Conservation (phyloP, 75 land plant genomes). For the Cunninghamia lanceolata region DNA sequence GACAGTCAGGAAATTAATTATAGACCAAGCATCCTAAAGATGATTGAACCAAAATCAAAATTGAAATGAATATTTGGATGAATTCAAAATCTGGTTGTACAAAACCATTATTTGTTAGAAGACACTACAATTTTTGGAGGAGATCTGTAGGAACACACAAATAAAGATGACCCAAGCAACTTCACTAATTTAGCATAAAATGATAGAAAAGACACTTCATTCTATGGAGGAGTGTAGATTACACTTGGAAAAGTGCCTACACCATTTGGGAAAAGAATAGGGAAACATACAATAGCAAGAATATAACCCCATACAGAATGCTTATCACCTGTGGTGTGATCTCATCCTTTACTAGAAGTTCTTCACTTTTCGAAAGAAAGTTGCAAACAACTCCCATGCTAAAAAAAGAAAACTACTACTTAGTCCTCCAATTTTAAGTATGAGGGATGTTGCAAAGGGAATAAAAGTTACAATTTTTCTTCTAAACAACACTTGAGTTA, state of each 20-base stretch:
- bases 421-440: slow-evolving; percentile 81
- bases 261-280: slow-evolving; percentile 91
- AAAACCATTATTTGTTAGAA: too few species aligned
- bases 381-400: slow-evolving; percentile 89
- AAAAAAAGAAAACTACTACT: slow-evolving; percentile 86
- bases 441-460: slow-evolving; percentile 71
- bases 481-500: slow-evolving; percentile 92
- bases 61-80: too few species aligned
- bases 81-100: too few species aligned
- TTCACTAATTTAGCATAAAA: too few species aligned
- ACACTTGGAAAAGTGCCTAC: slow-evolving; percentile 91
- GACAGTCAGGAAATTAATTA: too few species aligned
- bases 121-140: too few species aligned
- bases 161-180: too few species aligned
- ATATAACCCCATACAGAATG: slow-evolving; percentile 73
- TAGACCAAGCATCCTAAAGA: too few species aligned
- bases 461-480: slow-evolving; percentile 67
- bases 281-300: slow-evolving; percentile 71
- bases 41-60: too few species aligned
- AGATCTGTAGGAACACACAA: too few species aligned
- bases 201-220: too few species aligned
- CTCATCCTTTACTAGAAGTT: slow-evolving; percentile 91
- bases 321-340: slow-evolving; percentile 80
- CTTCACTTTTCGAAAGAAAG: slow-evolving; percentile 94
- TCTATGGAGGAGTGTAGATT: slow-evolving; percentile 49